These are phyloP conservation scores for Pholiota conissans DNA, from an alignment of 768 basidiomycete genomes.

Conservation along the genomic window DNA sequence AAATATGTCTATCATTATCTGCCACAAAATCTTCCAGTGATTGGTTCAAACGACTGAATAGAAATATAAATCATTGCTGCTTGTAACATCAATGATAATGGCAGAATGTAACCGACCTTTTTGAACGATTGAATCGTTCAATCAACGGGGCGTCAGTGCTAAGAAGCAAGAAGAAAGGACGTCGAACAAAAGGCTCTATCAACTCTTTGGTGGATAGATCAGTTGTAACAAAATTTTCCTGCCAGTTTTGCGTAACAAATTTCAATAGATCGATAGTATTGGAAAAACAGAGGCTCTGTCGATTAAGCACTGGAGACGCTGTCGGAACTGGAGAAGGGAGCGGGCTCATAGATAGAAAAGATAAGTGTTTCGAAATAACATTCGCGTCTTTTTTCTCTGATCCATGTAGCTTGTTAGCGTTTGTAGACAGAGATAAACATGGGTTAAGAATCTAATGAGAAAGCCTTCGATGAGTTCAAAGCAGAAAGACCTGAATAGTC, in stretches of 20 bases:
- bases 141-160: constrained; percentile 81
- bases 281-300: constrained; percentile 36
- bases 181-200: constrained; percentile 70
- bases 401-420: background rate
- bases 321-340: constrained; percentile 29
- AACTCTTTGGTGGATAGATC: constrained; percentile 57
- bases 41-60: constrained; percentile 14
- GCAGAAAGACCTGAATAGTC: too few relatives aligned
- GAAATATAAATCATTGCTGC: background rate
- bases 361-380: constrained; percentile 31
- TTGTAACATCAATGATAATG: too few relatives aligned
- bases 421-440: background rate
- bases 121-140: constrained; percentile 62
- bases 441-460: constrained; percentile 4
- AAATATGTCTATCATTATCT: constrained; percentile 68
- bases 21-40: constrained; percentile 75
- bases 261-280: constrained; percentile 59
- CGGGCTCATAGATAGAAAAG: constrained; percentile 39
- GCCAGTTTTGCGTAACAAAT: constrained; percentile 83
- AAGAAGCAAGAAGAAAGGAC: constrained; percentile 90
- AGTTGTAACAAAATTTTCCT: constrained; percentile 74
- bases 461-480: background rate
- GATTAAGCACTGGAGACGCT: constrained; percentile 13
- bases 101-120: constrained; percentile 39
- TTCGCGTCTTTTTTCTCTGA: constrained; percentile 11